Evolutionary conservation across 1,284 basidiomycete species (phyloP).

Genomic region (Pisolithus thermaeus): DNA sequence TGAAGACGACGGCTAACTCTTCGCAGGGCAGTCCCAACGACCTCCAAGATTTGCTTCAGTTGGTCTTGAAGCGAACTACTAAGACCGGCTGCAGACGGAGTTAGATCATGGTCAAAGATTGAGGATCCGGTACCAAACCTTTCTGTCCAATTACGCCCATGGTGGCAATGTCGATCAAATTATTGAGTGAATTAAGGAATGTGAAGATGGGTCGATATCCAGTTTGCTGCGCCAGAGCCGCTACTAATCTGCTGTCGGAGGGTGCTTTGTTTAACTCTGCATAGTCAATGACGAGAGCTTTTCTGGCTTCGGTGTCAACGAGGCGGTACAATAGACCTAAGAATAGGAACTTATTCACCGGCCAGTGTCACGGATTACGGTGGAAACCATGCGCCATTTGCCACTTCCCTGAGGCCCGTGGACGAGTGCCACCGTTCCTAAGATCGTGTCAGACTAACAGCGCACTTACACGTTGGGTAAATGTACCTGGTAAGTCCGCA

Average conservation of each 20-base stretch:
- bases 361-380: conserved; percentile 52
- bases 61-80: conserved; percentile 82
- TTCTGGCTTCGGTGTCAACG: conserved; percentile 36
- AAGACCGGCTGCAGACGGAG: conserved; percentile 64
- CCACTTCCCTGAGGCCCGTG: conserved; percentile 93
- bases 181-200: conserved; percentile 82
- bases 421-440: conserved; percentile 71
- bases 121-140: conserved; percentile 35
- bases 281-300: conserved; percentile 78
- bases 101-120: background rate
- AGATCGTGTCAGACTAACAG: conserved; percentile 3
- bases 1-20: conserved; percentile 53
- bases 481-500: conserved; percentile 63
- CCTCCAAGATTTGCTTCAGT: conserved; percentile 80
- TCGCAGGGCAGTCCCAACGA: conserved; percentile 70
- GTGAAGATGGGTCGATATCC: conserved; percentile 92
- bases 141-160: conserved; percentile 95
- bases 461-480: background rate
- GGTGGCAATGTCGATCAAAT: conserved; percentile 87
- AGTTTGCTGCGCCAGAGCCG: conserved; percentile 71
- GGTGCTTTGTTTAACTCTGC: conserved; percentile 66
- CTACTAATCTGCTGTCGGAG: conserved; percentile 69
- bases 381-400: conserved; percentile 69
- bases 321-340: conserved; percentile 1
- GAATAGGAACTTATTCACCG: conserved; percentile 39